Percentiles rank a stretch among this genome's conserved stretches.
phyloP scores from a whole-genome alignment of 805 yeast genomes.

The Pichia nakasei region DNA sequence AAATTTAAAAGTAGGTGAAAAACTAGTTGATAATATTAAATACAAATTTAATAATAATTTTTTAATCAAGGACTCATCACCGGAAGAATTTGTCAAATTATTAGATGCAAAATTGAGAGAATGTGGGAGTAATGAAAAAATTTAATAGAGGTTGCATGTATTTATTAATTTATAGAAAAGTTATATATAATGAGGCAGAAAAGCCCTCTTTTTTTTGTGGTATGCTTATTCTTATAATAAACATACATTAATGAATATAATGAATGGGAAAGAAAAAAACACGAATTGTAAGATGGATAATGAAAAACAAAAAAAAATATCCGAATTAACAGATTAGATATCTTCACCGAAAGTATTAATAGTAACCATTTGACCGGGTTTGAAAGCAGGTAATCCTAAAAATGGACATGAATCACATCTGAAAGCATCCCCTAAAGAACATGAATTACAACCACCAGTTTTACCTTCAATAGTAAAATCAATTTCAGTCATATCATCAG shows the following conservation, averaged over 20 bases:
- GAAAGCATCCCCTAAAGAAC: conserved; percentile 96
- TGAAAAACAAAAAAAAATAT: too few species aligned
- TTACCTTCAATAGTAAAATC: conserved; percentile 97
- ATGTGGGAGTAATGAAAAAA: not conserved
- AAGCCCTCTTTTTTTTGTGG: too few species aligned
- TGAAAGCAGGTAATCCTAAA: conserved; percentile 94
- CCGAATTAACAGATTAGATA: conserved; percentile 30
- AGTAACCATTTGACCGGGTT: conserved; percentile 88
- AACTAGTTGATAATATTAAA: not conserved
- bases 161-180: not conserved
- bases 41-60: not conserved
- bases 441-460: conserved; percentile 95
- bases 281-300: too few species aligned
- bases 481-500: conserved; percentile 75
- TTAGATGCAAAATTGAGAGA: not conserved
- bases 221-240: too few species aligned
- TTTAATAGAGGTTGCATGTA: not conserved
- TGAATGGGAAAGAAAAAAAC: not conserved
- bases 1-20: not conserved
- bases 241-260: not conserved
- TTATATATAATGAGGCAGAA: not conserved
- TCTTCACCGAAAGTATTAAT: conserved; percentile 73
- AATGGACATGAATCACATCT: conserved; percentile 98
- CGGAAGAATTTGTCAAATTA: not conserved
- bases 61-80: conserved; percentile 1